Conservation (phyloP, 495 filamentous ascomycete species). For the Penicillium psychrofluorescens region DNA sequence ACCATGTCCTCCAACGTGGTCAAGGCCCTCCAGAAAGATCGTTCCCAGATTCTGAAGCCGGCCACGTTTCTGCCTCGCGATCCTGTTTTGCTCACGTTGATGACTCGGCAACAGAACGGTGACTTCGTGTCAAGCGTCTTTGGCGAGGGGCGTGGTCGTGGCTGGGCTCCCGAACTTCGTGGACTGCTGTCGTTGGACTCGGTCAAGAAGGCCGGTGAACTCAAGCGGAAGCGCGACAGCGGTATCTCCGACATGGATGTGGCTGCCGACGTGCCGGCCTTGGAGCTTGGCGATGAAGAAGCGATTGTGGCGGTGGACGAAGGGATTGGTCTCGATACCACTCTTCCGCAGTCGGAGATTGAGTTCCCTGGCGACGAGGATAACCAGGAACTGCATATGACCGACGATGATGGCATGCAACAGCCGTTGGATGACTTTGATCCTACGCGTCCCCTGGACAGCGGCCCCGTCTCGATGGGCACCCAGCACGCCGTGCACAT, state of each 20-base stretch:
- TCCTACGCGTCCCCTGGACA: slow-evolving; percentile 69
- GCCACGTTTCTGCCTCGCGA: slow-evolving; percentile 77
- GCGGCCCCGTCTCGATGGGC: slow-evolving; percentile 74
- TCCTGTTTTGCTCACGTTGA: slow-evolving; percentile 74
- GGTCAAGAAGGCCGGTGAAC: slow-evolving; percentile 65
- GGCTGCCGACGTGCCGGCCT: slow-evolving; percentile 57
- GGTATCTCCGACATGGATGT: slow-evolving; percentile 75
- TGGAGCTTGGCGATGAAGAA: slow-evolving; percentile 64
- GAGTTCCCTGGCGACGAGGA: slow-evolving; percentile 61
- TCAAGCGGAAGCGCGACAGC: slow-evolving; percentile 91
- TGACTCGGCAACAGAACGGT: slow-evolving; percentile 82
- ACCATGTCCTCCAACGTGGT: slow-evolving; percentile 53
- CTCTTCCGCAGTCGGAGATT: slow-evolving; percentile 41
- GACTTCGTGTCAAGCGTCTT: slow-evolving; percentile 74
- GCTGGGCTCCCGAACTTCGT: slow-evolving; percentile 87
- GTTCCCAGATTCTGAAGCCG: slow-evolving; percentile 71
- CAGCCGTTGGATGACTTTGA: slow-evolving; percentile 55
- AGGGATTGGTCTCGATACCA: slow-evolving; percentile 46
- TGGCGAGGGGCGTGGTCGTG: slow-evolving; percentile 64
- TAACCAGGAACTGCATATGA: slow-evolving; percentile 30
- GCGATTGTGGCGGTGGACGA: slow-evolving; percentile 36
- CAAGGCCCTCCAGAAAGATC: slow-evolving; percentile 71
- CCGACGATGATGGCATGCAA: slow-evolving; percentile 47
- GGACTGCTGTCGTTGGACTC: slow-evolving; percentile 77
- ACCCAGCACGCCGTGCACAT: slow-evolving; percentile 96